Base-by-base conservation (phyloP, 352 stramenopile genomes). In the Phytophthora quininea region DNA sequence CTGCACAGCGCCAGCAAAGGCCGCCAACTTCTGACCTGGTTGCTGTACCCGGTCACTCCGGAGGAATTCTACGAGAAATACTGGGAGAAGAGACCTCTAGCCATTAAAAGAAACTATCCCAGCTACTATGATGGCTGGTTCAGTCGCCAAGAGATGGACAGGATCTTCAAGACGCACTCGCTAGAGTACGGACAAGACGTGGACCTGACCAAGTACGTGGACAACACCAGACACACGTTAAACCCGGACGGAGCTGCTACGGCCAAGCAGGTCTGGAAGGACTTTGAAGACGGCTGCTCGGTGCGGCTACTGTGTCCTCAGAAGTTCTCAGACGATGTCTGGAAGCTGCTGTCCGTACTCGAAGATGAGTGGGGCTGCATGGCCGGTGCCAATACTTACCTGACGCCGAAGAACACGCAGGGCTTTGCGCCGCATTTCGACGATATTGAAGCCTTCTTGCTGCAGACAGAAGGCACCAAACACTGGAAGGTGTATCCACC, bases 351-450 rank as follows among this genome's bases (percentile, higher is more conserved):
- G n/a, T 94, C 90, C 12, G 88, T 91, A n/a, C 74, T 99, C 4
- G 97, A 99, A 75, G 80, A 82, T 47, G 91, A 98, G 76, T 98
- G 94, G 66, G 90, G 91, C 53, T 98, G 91, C 58, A 98, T 98
- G 90, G 92, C 97, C 10, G 96, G 96, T 58, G 84, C 90, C 29
- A 99, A 99, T 74, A 90, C 90, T 12, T 99, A 99, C 74, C 74
- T 98, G 35, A 99, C 97, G 8, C 94, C 95, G 11, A 76, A 89
- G 38, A 81, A 82, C 47, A 97, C 92, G 11, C 96, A 98, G 79
- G 97, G 97, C 11, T 99, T 99, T 81, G 95, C 96, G n/a, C 96
- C 97, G 4, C 97, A 99, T 76, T 99, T 98, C 58, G 97, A 99
- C 60, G 95, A 99, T 65, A 98, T 99, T 65, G 96, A 99, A 69